Percentiles rank a stretch among this genome's conserved stretches.
These are phyloP conservation scores for Neoarthrinium moseri DNA, from an alignment of 2,329 filamentous ascomycete genomes.

Conservation along the genomic window DNA sequence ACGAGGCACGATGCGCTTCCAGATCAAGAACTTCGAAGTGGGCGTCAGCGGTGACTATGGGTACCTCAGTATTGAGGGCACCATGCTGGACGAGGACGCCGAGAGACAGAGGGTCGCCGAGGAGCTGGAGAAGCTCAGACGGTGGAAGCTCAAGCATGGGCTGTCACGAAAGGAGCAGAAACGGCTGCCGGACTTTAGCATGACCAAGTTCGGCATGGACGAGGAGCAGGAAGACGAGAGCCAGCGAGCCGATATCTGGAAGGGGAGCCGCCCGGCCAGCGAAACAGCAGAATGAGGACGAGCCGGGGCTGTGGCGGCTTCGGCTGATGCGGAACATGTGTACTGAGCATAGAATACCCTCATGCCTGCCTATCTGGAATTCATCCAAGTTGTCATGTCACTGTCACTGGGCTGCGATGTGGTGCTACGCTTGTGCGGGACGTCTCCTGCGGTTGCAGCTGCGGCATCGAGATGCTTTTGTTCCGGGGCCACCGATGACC, in stretches of 20 bases:
- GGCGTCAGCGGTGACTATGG: conserved; percentile 72
- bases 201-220: conserved; percentile 53
- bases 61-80: conserved; percentile 84
- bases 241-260: conserved; percentile 30
- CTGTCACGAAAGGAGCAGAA: conserved; percentile 24
- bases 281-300: conserved; percentile 16
- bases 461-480: too few relatives aligned
- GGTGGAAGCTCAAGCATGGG: conserved; percentile 35
- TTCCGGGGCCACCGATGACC: too few relatives aligned
- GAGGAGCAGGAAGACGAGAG: conserved; percentile 42
- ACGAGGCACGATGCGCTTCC: conserved; percentile 69
- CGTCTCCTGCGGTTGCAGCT: too few relatives aligned
- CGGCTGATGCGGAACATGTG: not conserved
- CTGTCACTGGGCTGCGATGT: too few relatives aligned
- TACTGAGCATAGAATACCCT: conserved; percentile 3
- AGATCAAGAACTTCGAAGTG: conserved; percentile 82
- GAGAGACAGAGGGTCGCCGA: conserved; percentile 60
- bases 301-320: too few relatives aligned
- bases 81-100: conserved; percentile 70
- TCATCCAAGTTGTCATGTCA: too few relatives aligned
- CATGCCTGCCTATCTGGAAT: not conserved
- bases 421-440: too few relatives aligned
- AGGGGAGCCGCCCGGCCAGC: conserved; percentile 27
- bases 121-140: conserved; percentile 42
- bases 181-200: conserved; percentile 50